Evolutionary conservation across 495 filamentous ascomycete genomes (phyloP).

Genomic region (Hyphodiscus hymeniophilus): DNA sequence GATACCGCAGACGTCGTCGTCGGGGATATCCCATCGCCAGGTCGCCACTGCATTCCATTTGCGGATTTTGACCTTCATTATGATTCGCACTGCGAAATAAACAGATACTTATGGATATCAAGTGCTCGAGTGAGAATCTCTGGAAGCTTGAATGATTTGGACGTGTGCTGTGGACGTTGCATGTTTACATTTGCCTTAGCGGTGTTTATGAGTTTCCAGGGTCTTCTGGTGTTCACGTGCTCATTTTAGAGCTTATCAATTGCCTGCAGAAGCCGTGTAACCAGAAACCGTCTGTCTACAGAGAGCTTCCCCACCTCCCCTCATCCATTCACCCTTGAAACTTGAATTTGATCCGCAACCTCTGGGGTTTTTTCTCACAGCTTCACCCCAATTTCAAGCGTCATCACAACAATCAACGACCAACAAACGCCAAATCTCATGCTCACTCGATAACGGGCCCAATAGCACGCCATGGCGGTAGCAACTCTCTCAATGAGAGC

Average conservation of each 20-base stretch:
- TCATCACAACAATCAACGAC: not conserved
- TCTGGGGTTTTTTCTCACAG: not conserved
- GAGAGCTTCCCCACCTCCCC: not conserved
- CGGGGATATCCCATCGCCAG: slow-evolving; percentile 96
- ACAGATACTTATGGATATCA: not conserved
- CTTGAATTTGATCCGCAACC: not conserved
- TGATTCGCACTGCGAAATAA: too few species aligned
- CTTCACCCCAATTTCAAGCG: too few species aligned
- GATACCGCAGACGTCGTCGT: slow-evolving; percentile 97
- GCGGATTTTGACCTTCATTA: slow-evolving; percentile 91
- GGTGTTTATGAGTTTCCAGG: too few species aligned
- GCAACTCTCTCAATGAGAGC: slow-evolving; percentile 8
- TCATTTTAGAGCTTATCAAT: slow-evolving; percentile 2
- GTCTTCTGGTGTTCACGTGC: slow-evolving; percentile 16
- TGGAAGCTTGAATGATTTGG: too few species aligned
- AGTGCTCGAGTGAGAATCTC: not conserved
- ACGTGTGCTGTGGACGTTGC: not conserved
- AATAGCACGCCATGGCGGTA: slow-evolving; percentile 18
- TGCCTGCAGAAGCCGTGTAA: not conserved
- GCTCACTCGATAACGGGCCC: slow-evolving; percentile 6
- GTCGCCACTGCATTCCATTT: slow-evolving; percentile 90
- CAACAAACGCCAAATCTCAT: slow-evolving; percentile 6
- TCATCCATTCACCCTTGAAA: not conserved
- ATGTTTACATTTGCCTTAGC: slow-evolving; percentile 4
- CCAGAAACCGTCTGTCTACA: not conserved